Percentiles rank a stretch among this genome's conserved stretches.
Conservation (phyloP, 2,329 filamentous ascomycete genomes). For the Pseudopyricularia cyperi region DNA sequence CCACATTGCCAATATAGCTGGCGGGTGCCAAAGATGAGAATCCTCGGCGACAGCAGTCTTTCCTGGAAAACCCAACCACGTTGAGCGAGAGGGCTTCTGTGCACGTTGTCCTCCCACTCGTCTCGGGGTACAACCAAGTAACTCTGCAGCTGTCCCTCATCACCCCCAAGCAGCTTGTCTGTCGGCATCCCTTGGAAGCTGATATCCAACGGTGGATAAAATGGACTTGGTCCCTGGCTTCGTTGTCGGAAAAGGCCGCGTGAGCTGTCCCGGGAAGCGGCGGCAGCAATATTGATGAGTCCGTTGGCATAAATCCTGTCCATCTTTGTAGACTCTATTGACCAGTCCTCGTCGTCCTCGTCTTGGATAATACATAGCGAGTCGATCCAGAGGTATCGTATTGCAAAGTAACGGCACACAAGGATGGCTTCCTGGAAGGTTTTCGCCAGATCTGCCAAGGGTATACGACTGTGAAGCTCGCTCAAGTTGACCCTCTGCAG, state of each 20-base stretch:
- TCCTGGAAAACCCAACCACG: constrained; percentile 4
- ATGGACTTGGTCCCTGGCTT: not conserved
- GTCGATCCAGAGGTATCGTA: no score
- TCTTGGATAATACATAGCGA: not conserved
- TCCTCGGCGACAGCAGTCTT: constrained; percentile 2
- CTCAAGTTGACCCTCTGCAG: no score
- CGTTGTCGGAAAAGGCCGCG: not conserved
- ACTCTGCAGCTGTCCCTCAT: not conserved
- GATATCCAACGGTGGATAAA: not conserved
- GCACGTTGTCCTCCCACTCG: not conserved
- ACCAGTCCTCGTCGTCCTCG: not conserved
- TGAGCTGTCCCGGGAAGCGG: not conserved
- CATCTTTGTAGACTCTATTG: not conserved
- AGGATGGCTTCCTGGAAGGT: no score
- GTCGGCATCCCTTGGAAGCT: not conserved
- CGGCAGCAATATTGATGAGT: not conserved
- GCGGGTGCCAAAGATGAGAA: not conserved
- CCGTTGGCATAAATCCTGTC: not conserved
- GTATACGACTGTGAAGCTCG: no score
- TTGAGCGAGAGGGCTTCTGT: not conserved
- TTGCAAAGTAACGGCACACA: no score
- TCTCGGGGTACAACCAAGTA: not conserved
- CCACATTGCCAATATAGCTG: constrained; percentile 1
- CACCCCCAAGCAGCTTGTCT: no score
- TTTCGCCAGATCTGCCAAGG: no score